Conservation (phyloP, 306 rosid genomes). For the Vigna unguiculata region DNA sequence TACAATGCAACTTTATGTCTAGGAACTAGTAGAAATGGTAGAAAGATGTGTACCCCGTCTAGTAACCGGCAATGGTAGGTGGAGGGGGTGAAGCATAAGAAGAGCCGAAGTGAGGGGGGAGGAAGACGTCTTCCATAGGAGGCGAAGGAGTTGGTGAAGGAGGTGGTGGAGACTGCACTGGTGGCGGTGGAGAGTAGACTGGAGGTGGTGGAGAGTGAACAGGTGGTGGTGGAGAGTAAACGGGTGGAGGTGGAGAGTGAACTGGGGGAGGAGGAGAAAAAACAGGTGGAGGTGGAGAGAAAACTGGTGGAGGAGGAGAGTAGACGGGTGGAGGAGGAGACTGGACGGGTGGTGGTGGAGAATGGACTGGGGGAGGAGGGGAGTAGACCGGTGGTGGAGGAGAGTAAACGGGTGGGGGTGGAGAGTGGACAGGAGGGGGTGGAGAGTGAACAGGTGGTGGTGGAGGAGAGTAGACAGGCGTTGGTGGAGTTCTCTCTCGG, state of each 20-base stretch:
- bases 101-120: constrained; percentile 56
- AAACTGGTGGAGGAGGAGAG: constrained; percentile 14
- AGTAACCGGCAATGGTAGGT: constrained; percentile 52
- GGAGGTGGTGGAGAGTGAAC: background rate
- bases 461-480: background rate
- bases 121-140: constrained; percentile 27
- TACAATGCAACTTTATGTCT: background rate
- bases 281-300: background rate
- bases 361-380: background rate
- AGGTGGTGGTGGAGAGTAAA: constrained; percentile 10
- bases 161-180: constrained; percentile 31
- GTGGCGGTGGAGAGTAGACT: background rate
- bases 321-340: constrained; percentile 14
- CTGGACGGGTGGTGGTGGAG: background rate
- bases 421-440: constrained; percentile 33
- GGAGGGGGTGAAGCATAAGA: constrained; percentile 65
- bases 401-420: background rate
- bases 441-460: constrained; percentile 16
- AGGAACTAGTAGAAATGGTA: background rate
- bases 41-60: background rate
- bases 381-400: constrained; percentile 29
- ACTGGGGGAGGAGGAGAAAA: constrained; percentile 10
- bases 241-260: background rate
- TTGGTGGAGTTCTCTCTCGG: background rate
- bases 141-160: background rate